These are phyloP conservation scores for Ogataea glucozyma DNA, from an alignment of 805 yeast genomes.

Conservation along the genomic window DNA sequence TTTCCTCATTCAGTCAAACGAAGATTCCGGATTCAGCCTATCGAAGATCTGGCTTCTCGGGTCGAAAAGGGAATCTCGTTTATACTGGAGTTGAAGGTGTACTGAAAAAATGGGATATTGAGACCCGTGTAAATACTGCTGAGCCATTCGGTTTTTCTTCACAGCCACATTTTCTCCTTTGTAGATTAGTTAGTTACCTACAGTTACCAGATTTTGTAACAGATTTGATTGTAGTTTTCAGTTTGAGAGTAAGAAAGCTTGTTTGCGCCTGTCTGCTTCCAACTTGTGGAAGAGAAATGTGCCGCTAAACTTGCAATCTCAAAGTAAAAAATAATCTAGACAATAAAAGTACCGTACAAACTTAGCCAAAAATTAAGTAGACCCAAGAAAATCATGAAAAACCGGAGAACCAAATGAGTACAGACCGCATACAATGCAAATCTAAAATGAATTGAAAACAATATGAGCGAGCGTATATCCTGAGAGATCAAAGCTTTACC, in stretches of 20 bases:
- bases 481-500: not conserved
- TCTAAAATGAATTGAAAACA: not conserved
- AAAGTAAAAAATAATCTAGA: not conserved
- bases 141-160: too few relatives aligned
- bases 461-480: not conserved
- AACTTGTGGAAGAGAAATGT: constrained; percentile 2
- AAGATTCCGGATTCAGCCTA: too few relatives aligned
- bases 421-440: not conserved
- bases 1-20: too few relatives aligned
- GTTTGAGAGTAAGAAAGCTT: not conserved
- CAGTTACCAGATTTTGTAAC: too few relatives aligned
- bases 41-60: too few relatives aligned
- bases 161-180: too few relatives aligned
- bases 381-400: not conserved
- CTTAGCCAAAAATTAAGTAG: not conserved
- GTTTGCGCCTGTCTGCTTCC: not conserved
- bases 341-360: not conserved
- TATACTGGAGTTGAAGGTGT: too few relatives aligned
- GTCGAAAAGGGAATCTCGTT: too few relatives aligned
- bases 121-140: too few relatives aligned
- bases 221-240: too few relatives aligned
- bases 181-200: too few relatives aligned
- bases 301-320: constrained; percentile 1
- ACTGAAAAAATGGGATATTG: too few relatives aligned
- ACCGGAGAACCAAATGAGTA: not conserved